A percentile compares a stretch with the other conserved stretches of the same genome.
These are phyloP conservation scores for Phytophthora colocasiae DNA, from an alignment of 352 stramenopile genomes.

Conservation along the genomic window DNA sequence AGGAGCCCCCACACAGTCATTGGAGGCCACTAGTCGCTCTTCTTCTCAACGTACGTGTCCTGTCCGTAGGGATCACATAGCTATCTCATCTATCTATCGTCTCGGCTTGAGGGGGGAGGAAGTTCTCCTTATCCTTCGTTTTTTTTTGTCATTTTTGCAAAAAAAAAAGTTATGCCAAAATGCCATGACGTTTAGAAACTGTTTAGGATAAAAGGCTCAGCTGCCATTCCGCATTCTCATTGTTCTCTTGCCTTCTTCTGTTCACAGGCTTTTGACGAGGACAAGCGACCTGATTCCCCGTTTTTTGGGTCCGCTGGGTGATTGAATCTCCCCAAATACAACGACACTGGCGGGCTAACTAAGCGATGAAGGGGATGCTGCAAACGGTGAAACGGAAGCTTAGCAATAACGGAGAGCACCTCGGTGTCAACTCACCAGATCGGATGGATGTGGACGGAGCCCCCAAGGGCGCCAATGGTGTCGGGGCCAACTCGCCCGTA, in stretches of 20 bases:
- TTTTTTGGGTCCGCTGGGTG: conserved; percentile 16
- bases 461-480: conserved; percentile 26
- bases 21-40: conserved; percentile 15
- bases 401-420: conserved; percentile 83
- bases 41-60: conserved; percentile 30
- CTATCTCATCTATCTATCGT: background rate
- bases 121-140: conserved; percentile 6
- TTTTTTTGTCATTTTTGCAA: conserved; percentile 20
- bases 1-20: conserved; percentile 26
- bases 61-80: background rate
- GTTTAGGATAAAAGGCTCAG: background rate
- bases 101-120: background rate
- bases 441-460: conserved; percentile 68
- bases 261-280: conserved; percentile 12
- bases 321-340: conserved; percentile 9
- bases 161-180: conserved; percentile 1
- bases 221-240: conserved; percentile 5
- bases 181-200: background rate
- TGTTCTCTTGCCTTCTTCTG: conserved; percentile 11
- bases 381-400: conserved; percentile 91
- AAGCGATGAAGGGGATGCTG: conserved; percentile 90
- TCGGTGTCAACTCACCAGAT: conserved; percentile 58
- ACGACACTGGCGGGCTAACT: conserved; percentile 29
- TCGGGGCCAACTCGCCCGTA: conserved; percentile 48
- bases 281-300: conserved; percentile 20